Percentiles rank a stretch among this genome's conserved stretches.
These are phyloP conservation scores for Gnomoniopsis sp. DNA, from an alignment of 2,329 filamentous ascomycete species.

Conservation along the genomic window DNA sequence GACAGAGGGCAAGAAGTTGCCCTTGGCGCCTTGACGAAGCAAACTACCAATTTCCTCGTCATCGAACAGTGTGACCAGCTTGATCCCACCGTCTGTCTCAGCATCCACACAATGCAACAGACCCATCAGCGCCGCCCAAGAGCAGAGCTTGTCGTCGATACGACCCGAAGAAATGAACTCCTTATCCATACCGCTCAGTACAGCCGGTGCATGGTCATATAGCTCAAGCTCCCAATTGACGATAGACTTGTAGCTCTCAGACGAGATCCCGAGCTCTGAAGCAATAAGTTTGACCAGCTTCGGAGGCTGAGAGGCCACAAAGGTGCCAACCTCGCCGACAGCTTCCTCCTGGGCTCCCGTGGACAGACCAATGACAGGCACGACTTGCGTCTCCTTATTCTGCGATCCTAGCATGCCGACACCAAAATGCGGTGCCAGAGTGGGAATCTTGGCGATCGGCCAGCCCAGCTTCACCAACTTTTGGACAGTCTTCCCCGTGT, in stretches of 20 bases:
- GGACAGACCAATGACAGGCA: conserved; percentile 89
- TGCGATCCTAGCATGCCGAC: conserved; percentile 62
- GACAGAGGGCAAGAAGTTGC: conserved; percentile 80
- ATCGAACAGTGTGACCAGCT: conserved; percentile 91
- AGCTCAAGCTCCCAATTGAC: conserved; percentile 97
- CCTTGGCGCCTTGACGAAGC: conserved; percentile 82
- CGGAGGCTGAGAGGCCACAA: conserved; percentile 79
- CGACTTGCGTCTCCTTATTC: conserved; percentile 90
- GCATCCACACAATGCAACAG: conserved; percentile 65
- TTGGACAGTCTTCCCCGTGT: conserved; percentile 70
- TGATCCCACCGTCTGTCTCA: conserved; percentile 66
- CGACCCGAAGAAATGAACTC: conserved; percentile 94
- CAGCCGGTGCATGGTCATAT: conserved; percentile 83
- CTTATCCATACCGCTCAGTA: conserved; percentile 78
- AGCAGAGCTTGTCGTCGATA: conserved; percentile 97
- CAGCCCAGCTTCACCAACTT: conserved; percentile 89
- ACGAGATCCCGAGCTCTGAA: conserved; percentile 64
- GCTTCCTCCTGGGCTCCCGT: conserved; percentile 37
- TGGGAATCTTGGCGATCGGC: conserved; percentile 89
- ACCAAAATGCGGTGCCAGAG: conserved; percentile 91
- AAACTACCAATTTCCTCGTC: conserved; percentile 94
- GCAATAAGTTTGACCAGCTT: conserved; percentile 81
- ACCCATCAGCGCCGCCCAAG: conserved; percentile 83
- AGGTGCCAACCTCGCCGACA: conserved; percentile 66
- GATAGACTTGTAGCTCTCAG: conserved; percentile 65